These are phyloP conservation scores for Flaveria trinervia DNA, from an alignment of 129 eudicot species.

Conservation along the genomic window DNA sequence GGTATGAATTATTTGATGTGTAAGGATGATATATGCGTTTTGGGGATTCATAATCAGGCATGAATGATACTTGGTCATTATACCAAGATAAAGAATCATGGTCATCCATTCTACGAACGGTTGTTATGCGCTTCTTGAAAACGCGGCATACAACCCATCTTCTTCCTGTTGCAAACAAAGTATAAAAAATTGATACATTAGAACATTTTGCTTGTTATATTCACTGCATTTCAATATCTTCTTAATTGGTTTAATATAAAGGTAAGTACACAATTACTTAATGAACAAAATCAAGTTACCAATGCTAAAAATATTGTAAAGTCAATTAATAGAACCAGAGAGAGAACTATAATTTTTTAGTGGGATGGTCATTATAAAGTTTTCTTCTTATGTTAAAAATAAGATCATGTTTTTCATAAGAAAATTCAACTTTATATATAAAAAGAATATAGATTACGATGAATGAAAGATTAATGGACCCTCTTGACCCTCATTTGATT, in stretches of 20 bases:
- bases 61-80: constrained; percentile 52
- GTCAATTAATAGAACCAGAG: neutral
- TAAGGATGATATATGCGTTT: constrained; percentile 36
- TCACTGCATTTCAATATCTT: neutral
- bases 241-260: neutral
- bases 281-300: neutral
- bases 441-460: too few species aligned
- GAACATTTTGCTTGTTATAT: neutral
- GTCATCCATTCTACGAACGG: constrained; percentile 44
- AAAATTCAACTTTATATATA: too few species aligned
- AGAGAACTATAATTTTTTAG: too few species aligned
- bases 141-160: constrained; percentile 61
- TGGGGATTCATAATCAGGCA: constrained; percentile 53
- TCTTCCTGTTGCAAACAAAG: constrained; percentile 43
- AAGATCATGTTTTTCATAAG: too few species aligned
- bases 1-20: constrained; percentile 36
- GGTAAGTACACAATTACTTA: neutral
- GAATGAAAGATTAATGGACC: too few species aligned
- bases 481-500: too few species aligned
- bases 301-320: neutral
- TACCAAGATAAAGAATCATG: constrained; percentile 47
- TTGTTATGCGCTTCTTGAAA: constrained; percentile 48
- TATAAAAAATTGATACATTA: neutral
- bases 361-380: too few species aligned
- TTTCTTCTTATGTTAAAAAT: too few species aligned